Conservation (phyloP, 208 protist species). For the Trypanosomatidae sp. region DNA sequence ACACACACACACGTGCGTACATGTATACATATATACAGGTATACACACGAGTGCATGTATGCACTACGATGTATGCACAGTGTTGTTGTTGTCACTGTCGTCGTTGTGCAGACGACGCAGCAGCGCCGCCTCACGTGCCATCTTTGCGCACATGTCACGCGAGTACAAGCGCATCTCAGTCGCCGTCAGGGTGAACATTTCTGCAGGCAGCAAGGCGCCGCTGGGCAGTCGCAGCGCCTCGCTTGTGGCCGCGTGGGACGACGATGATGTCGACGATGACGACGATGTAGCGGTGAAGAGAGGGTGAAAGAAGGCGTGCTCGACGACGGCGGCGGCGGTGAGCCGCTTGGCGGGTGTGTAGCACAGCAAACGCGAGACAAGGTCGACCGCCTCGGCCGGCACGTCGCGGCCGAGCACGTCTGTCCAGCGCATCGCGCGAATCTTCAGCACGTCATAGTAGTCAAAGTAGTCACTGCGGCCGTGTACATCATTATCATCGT, state of each 20-base stretch:
- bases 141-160: conserved; percentile 10
- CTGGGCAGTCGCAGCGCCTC: conserved; percentile 19
- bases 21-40: neutral
- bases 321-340: conserved; percentile 94
- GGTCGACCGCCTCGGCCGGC: conserved; percentile 89
- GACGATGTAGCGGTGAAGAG: conserved; percentile 42
- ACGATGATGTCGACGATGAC: neutral
- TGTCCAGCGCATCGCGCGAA: conserved; percentile 92
- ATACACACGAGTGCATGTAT: too few relatives aligned
- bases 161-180: conserved; percentile 19
- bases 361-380: conserved; percentile 92
- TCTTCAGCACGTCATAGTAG: conserved; percentile 94
- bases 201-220: conserved; percentile 28
- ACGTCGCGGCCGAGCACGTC: conserved; percentile 73
- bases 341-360: conserved; percentile 95
- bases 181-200: conserved; percentile 49
- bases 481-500: neutral
- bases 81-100: neutral
- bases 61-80: too few relatives aligned
- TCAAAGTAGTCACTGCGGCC: conserved; percentile 10
- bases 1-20: neutral
- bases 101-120: neutral
- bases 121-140: conserved; percentile 10
- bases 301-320: conserved; percentile 96
- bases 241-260: neutral